phyloP scores from a whole-genome alignment of 495 filamentous ascomycete species.

The Chaetomidium leptoderma region DNA sequence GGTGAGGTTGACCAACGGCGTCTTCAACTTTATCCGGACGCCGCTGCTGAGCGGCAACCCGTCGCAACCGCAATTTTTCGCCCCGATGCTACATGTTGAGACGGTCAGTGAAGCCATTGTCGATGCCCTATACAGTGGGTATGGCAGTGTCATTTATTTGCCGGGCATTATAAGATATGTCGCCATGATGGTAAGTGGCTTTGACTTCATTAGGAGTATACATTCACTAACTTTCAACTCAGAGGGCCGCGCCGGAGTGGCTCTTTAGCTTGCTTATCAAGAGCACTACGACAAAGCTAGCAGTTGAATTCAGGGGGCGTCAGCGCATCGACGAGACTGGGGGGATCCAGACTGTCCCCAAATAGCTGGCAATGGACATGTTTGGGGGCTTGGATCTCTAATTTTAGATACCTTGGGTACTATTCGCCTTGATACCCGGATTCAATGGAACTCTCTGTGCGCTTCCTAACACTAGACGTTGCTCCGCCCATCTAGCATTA shows the following conservation, averaged over 20 bases:
- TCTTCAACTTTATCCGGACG: constrained; percentile 37
- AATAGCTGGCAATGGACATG: background rate
- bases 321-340: constrained; percentile 16
- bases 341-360: background rate
- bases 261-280: background rate
- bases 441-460: too few relatives aligned
- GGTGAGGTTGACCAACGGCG: constrained; percentile 31
- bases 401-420: too few relatives aligned
- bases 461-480: too few relatives aligned
- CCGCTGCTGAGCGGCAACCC: constrained; percentile 32
- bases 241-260: constrained; percentile 18
- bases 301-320: constrained; percentile 2
- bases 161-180: constrained; percentile 34
- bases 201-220: background rate
- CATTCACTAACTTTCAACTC: background rate
- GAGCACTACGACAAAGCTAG: background rate
- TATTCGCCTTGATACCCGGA: too few relatives aligned
- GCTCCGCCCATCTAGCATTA: too few relatives aligned
- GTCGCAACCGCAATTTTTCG: constrained; percentile 31
- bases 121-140: constrained; percentile 31
- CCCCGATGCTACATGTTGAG: constrained; percentile 37
- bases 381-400: too few relatives aligned
- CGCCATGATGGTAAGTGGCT: constrained; percentile 32
- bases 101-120: constrained; percentile 37
- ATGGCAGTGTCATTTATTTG: constrained; percentile 31